Base-by-base conservation (phyloP, 371 early-diverging fungal genomes). In the Neoconidiobolus thromboides region DNA sequence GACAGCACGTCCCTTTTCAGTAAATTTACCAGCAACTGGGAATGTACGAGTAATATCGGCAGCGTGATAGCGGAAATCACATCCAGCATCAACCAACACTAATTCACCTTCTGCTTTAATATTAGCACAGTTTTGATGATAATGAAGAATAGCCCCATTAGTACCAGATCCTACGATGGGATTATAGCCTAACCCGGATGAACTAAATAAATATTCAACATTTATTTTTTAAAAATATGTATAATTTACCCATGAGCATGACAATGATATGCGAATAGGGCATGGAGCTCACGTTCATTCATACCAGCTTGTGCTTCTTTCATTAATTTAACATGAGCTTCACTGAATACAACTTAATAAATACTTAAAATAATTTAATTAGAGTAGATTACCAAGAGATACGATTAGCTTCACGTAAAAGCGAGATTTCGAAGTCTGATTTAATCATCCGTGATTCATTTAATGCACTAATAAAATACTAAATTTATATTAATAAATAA, bases 31-130 rank as follows among this genome's bases (percentile, higher is more conserved):
- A 50, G 82, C 85, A 39, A 85, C 77, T 2, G 95, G 95, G 79
- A 81, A 95, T 43, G 83, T 82, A 39, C 92, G 79, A 2, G 93
- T 94, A 65, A 94, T 90, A 61, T 94, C 93, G 12, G 84, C 79
- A 44, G 90, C 88, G 69, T 94, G 92, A 72, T 78, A 79, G 39
- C 77, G 67, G 60, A 67, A 74, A 65, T 91, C 89, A 63, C 86
- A 86, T 49, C 89, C 95, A 58, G 89, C 91, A 70, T 93, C 95
- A 9, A 91, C 85, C 44, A 93, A 69, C 48, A 91, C 75, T 53
- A 92, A 60, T 52, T 83, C 81, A 42, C 75, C 68, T 60, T 68
- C 64, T 50, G 83, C 63, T 26, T 74, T 65, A 44, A 60, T 63
- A 9, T 73, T 67, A 46, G 55, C 26, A 39, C 75, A 67, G 52